A percentile compares a stretch with the other conserved stretches of the same genome.
These are phyloP conservation scores for Hymenoscyphus salicellus DNA, from an alignment of 2,329 filamentous ascomycete genomes.

Conservation along the genomic window DNA sequence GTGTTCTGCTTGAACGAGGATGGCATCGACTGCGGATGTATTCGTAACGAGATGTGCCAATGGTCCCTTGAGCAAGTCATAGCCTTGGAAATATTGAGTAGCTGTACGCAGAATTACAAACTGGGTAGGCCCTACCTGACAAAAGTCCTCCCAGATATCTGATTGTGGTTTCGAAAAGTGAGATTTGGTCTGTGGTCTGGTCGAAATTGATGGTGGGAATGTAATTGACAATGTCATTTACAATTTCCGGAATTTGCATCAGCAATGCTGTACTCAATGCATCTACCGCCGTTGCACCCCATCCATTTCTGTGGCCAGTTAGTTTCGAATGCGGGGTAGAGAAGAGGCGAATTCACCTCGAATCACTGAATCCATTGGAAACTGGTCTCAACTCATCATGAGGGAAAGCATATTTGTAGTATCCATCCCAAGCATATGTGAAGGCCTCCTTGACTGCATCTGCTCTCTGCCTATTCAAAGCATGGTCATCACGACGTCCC, in stretches of 20 bases:
- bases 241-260: conserved; percentile 66
- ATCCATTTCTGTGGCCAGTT: conserved; percentile 61
- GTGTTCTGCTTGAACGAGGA: conserved; percentile 64
- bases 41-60: conserved; percentile 50
- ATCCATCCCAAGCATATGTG: conserved; percentile 68
- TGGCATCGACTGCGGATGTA: conserved; percentile 45
- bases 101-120: not conserved
- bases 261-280: conserved; percentile 75
- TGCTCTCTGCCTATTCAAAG: conserved; percentile 41
- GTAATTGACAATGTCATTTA: conserved; percentile 68
- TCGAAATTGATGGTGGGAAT: conserved; percentile 70
- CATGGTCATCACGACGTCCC: conserved; percentile 23
- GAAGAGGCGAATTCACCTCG: conserved; percentile 52
- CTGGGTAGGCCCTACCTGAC: conserved; percentile 54
- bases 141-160: conserved; percentile 80
- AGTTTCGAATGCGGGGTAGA: conserved; percentile 13
- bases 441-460: conserved; percentile 67
- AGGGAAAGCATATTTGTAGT: conserved; percentile 71
- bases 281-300: conserved; percentile 81
- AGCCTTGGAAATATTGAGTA: conserved; percentile 42
- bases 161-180: conserved; percentile 87
- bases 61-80: conserved; percentile 71
- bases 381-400: conserved; percentile 73
- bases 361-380: conserved; percentile 62
- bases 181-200: conserved; percentile 57